These are phyloP conservation scores for Penicillium sp. DNA, from an alignment of 2,329 filamentous ascomycete genomes.

Conservation along the genomic window DNA sequence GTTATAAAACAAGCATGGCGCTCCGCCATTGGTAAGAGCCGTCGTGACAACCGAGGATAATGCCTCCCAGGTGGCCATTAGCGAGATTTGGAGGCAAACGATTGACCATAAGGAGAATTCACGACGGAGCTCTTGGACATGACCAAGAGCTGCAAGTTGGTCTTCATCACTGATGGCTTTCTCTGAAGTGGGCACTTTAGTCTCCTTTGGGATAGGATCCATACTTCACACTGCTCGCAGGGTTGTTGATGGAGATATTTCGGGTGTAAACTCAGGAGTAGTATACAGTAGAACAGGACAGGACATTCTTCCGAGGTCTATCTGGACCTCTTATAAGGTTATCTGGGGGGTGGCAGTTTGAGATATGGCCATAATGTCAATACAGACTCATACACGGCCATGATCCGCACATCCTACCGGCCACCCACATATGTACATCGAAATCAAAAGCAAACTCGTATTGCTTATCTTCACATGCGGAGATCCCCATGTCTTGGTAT, in stretches of 20 bases:
- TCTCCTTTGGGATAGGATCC: conserved; percentile 4
- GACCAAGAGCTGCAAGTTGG: conserved; percentile 19
- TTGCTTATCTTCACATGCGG: neutral
- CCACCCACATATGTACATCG: neutral
- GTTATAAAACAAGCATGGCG: conserved; percentile 25
- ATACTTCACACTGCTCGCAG: neutral
- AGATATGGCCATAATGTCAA: neutral
- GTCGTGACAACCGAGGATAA: conserved; percentile 44
- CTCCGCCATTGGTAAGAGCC: conserved; percentile 47
- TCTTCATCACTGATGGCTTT: conserved; percentile 19
- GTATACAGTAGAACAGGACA: too few species aligned
- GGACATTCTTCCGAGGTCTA: neutral
- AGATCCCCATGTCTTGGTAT: neutral
- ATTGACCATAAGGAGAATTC: conserved; percentile 47
- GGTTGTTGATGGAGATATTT: neutral
- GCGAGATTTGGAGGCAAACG: conserved; percentile 42
- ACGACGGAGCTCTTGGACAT: conserved; percentile 28
- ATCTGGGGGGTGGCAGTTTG: neutral
- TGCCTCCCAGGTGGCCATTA: conserved; percentile 55
- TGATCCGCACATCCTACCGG: neutral
- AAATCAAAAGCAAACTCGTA: neutral
- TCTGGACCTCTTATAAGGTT: neutral
- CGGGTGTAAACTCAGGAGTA: neutral
- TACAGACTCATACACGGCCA: neutral
- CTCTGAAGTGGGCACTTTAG: conserved; percentile 8